Base-by-base conservation (phyloP, 257 asterid genomes). In the Lavandula angustifolia region DNA sequence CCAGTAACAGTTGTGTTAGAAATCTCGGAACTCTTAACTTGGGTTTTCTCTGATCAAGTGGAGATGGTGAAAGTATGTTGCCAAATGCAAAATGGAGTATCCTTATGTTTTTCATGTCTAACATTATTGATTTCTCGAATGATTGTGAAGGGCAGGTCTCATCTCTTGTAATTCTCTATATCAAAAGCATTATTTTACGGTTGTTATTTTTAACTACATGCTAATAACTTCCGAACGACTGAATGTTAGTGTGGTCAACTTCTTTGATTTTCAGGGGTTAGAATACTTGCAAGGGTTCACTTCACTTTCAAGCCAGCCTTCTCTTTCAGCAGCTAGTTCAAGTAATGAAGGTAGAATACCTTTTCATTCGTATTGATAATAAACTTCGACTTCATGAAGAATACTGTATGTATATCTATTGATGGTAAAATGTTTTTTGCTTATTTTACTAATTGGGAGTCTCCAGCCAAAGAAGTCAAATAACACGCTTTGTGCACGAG, bases 241-340 rank as follows among this genome's bases (percentile, higher is more conserved):
- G n/a, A 37, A 17, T 62, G 27, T 18, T 13, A 47, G 9, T 69
- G 33, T 29, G 51, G 62, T 62, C 40, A 35, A 44, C 38, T 27
- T 69, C 34, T 56, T 66, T 69, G 56, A 38, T 67, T 75, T 44
- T 54, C 85, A 82, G 95, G 87, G 74, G 62, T 67, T 70, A 56
- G 78, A 74, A 33, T 77, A 50, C 75, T 48, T 62, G 29, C 79
- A 50, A n/a, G 79, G 81, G 66, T 69, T 80, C 53, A 66, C 74
- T 57, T 80, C 82, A 62, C 76, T 72, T 54, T 67, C 95, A 41
- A 82, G 80, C 72, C 76, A 51, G 66, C 92, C 92, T 73, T 80
- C 92, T 48, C 68, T 73, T 54, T 87, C 92, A 16, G 95, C 78
- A 32, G 76, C 75, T 60, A 84, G 91, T 73, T 73, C 77, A 66